phyloP scores from a whole-genome alignment of 306 rosid genomes.

The Phaseolus lunatus region DNA sequence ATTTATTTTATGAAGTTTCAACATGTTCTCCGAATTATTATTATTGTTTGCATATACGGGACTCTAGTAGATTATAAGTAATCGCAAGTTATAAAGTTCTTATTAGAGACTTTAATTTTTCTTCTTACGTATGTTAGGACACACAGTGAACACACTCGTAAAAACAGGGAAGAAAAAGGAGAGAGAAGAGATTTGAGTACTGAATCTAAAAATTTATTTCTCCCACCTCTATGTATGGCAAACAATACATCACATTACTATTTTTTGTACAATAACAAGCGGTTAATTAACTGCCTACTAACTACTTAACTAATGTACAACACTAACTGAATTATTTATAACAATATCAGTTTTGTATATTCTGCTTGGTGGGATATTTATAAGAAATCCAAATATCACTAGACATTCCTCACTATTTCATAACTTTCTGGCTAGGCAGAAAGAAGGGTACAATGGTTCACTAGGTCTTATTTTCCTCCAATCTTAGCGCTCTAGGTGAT shows the following conservation, averaged over 20 bases:
- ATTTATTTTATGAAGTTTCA: constrained; percentile 1
- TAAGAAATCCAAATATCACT: not conserved
- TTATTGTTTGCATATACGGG: not conserved
- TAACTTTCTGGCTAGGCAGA: constrained; percentile 2
- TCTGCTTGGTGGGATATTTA: constrained; percentile 12
- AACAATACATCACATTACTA: too few species aligned
- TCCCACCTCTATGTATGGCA: too few species aligned
- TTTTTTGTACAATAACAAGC: too few species aligned
- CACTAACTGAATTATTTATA: too few species aligned
- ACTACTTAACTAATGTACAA: too few species aligned
- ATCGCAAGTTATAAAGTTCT: not conserved
- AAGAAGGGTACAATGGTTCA: constrained; percentile 8
- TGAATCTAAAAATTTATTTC: too few species aligned
- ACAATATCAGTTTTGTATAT: not conserved
- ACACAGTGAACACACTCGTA: too few species aligned
- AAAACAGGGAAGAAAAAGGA: too few species aligned
- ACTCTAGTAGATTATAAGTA: not conserved
- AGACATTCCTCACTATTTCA: not conserved
- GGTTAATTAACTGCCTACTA: too few species aligned
- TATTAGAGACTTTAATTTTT: not conserved
- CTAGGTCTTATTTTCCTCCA: not conserved
- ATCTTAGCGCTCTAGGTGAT: constrained; percentile 1
- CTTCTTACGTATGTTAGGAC: not conserved
- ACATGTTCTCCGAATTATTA: not conserved
- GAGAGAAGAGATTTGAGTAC: too few species aligned